Percentiles rank a stretch among this genome's conserved stretches.
Evolutionary conservation across 2,329 filamentous ascomycete species (phyloP).

Genomic region (Neocucurbitaria cava): DNA sequence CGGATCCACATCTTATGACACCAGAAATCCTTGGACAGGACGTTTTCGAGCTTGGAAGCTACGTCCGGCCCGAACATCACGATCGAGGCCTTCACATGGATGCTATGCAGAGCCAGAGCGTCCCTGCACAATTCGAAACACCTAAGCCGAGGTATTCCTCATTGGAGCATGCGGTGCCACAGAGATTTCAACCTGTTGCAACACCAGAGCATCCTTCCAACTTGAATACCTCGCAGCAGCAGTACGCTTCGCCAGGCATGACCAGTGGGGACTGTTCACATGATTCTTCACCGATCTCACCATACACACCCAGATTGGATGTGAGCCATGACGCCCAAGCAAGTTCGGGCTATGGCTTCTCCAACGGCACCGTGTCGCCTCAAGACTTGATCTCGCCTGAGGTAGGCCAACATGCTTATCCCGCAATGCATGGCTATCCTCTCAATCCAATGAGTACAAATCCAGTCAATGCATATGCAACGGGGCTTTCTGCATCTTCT

Average conservation of each 20-base stretch:
- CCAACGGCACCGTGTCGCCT: neutral
- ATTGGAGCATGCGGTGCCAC: neutral
- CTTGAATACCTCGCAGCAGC: neutral
- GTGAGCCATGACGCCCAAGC: neutral
- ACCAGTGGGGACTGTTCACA: neutral
- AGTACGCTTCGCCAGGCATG: neutral
- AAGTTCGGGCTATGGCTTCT: neutral
- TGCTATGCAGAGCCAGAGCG: neutral
- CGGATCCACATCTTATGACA: neutral
- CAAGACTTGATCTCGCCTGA: neutral
- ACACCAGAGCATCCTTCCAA: neutral
- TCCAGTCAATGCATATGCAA: neutral
- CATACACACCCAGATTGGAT: neutral
- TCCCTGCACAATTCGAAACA: neutral
- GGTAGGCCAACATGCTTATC: neutral
- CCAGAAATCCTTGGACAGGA: neutral
- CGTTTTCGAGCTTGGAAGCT: conserved; percentile 1
- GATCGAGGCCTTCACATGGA: neutral
- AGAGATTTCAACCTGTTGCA: neutral
- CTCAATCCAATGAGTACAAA: neutral
- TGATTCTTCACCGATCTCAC: conserved; percentile 6
- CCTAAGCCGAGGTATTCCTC: neutral
- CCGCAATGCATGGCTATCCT: neutral
- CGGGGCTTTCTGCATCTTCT: neutral
- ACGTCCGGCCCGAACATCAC: neutral